Percentiles rank a stretch among this genome's conserved stretches.
Evolutionary conservation across 2,329 filamentous ascomycete species (phyloP).

Genomic region (Elsinoe necatrix): DNA sequence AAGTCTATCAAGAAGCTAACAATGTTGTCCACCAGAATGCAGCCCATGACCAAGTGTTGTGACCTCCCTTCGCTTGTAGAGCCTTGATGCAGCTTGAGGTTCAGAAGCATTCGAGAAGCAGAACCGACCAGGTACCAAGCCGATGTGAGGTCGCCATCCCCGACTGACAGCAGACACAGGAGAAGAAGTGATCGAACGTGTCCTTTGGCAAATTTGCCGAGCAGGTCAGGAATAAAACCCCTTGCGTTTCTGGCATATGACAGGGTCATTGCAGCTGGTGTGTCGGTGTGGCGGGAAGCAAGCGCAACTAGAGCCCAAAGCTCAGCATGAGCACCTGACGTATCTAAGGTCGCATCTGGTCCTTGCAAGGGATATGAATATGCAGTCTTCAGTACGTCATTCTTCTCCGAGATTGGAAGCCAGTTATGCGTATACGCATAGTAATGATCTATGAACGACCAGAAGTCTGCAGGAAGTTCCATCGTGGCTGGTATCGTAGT

Average conservation of each 20-base stretch:
- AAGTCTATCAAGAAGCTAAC: slow-evolving; percentile 46
- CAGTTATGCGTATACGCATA: slow-evolving; percentile 69
- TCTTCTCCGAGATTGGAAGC: slow-evolving; percentile 65
- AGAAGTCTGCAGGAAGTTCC: slow-evolving; percentile 47
- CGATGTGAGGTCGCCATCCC: slow-evolving; percentile 45
- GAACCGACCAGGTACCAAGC: slow-evolving; percentile 59
- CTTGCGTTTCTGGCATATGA: slow-evolving; percentile 16
- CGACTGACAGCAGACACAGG: slow-evolving; percentile 56
- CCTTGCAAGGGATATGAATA: slow-evolving; percentile 44
- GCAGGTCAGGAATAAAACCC: slow-evolving; percentile 27
- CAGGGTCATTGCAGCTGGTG: background rate
- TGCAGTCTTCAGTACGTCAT: slow-evolving; percentile 50
- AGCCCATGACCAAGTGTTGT: background rate
- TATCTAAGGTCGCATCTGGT: slow-evolving; percentile 21
- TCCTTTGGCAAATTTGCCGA: slow-evolving; percentile 30
- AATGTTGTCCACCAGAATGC: slow-evolving; percentile 54
- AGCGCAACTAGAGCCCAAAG: slow-evolving; percentile 40
- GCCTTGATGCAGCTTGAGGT: slow-evolving; percentile 19
- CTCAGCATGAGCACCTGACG: slow-evolving; percentile 36
- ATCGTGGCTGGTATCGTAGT: background rate
- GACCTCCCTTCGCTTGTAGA: background rate
- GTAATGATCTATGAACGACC: slow-evolving; percentile 60
- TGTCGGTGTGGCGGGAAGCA: slow-evolving; percentile 20
- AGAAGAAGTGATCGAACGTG: slow-evolving; percentile 38
- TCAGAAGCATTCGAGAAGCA: slow-evolving; percentile 47